A percentile compares a stretch with the other conserved stretches of the same genome.
These are phyloP conservation scores for Urostyla sp. DNA, from an alignment of 73 alveolate genomes.

Conservation along the genomic window DNA sequence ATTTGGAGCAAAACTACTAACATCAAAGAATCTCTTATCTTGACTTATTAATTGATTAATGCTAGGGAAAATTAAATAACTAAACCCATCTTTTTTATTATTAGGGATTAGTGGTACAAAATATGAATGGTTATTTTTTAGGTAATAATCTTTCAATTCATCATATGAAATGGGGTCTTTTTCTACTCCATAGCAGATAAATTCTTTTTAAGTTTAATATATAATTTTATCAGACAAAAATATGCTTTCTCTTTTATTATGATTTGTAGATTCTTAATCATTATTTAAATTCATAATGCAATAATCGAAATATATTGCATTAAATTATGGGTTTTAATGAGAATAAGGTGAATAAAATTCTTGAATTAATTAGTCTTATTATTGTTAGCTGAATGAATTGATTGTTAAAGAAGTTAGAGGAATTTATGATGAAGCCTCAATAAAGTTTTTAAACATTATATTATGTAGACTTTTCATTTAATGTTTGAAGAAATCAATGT, in stretches of 20 bases:
- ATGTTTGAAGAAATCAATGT: slow-evolving; percentile 17
- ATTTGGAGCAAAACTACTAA: slow-evolving; percentile 5
- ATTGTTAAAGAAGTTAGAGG: background rate
- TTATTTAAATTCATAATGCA: slow-evolving; percentile 16
- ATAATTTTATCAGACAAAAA: slow-evolving; percentile 18
- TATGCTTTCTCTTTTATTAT: background rate
- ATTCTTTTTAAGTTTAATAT: background rate
- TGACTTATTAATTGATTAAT: slow-evolving; percentile 16
- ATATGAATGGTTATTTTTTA: background rate
- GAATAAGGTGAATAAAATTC: no score
- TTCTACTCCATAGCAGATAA: background rate
- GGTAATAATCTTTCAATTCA: slow-evolving; percentile 30
- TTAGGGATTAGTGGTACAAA: slow-evolving; percentile 10
- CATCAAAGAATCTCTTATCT: background rate
- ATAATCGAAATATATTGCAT: slow-evolving; percentile 29
- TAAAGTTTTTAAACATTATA: background rate
- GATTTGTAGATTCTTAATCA: slow-evolving; percentile 31
- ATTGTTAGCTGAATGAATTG: slow-evolving; percentile 25
- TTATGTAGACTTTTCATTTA: background rate
- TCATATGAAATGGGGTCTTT: background rate
- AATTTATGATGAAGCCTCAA: background rate
- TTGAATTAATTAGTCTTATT: background rate
- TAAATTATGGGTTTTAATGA: slow-evolving; percentile 13
- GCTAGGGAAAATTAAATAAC: slow-evolving; percentile 32
- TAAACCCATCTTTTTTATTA: slow-evolving; percentile 3